phyloP scores from a whole-genome alignment of 2,329 filamentous ascomycete genomes.

The Epichloe amarillans region DNA sequence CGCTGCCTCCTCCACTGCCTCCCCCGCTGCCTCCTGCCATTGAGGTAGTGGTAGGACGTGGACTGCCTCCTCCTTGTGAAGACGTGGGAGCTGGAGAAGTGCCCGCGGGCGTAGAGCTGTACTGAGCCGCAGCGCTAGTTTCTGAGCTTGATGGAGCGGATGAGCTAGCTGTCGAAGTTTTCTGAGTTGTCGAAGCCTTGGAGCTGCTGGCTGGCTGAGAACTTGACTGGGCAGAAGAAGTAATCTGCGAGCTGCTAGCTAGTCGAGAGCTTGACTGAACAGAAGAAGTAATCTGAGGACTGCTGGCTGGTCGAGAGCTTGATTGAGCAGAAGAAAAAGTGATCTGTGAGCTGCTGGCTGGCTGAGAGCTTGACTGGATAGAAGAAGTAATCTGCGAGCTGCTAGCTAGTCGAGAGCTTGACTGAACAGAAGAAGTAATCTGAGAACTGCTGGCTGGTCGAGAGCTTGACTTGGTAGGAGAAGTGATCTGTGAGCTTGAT shows the following conservation, averaged over 20 bases:
- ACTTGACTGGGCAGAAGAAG: background rate
- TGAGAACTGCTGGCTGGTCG: background rate
- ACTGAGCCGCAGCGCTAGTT: background rate
- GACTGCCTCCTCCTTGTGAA: too few relatives aligned
- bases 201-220: background rate
- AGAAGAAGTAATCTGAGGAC: background rate
- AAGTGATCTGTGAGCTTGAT: background rate
- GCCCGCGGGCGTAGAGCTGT: background rate
- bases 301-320: background rate
- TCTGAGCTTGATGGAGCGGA: background rate
- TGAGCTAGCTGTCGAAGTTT: background rate
- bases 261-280: background rate
- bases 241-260: background rate
- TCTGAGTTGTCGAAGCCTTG: background rate
- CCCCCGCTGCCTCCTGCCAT: background rate
- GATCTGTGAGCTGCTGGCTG: background rate
- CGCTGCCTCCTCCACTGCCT: background rate
- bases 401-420: background rate
- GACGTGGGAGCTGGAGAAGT: too few relatives aligned
- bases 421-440: background rate
- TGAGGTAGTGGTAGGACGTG: too few relatives aligned
- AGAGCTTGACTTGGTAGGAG: background rate
- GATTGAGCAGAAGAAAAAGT: background rate
- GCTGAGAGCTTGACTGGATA: background rate
- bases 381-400: background rate